phyloP scores from a whole-genome alignment of 164 flowering plant genomes.

The Vitis rotundifolia region DNA sequence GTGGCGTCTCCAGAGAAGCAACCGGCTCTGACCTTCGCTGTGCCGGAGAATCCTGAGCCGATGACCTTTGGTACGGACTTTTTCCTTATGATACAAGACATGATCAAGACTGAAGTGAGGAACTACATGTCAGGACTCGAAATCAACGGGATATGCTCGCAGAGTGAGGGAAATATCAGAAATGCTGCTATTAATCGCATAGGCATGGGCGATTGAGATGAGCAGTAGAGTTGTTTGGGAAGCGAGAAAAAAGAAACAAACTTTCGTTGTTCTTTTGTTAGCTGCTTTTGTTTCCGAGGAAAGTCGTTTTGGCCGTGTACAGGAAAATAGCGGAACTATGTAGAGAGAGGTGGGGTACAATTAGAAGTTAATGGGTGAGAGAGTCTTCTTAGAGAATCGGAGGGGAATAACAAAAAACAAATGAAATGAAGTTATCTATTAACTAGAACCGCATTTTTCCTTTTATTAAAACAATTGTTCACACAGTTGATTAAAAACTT shows the following conservation, averaged over 20 bases:
- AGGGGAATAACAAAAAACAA: too few relatives aligned
- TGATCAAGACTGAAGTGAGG: constrained; percentile 42
- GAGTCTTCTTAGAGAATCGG: too few relatives aligned
- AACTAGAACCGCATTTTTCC: too few relatives aligned
- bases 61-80: constrained; percentile 27
- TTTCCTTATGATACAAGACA: constrained; percentile 28
- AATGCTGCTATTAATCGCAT: constrained; percentile 7
- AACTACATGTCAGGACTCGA: constrained; percentile 23
- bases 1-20: neutral
- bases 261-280: neutral
- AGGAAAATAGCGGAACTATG: neutral
- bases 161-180: neutral
- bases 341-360: too few relatives aligned
- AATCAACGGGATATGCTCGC: neutral
- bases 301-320: too few relatives aligned
- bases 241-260: neutral
- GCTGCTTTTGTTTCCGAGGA: too few relatives aligned
- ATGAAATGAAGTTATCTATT: too few relatives aligned
- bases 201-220: too few relatives aligned
- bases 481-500: too few relatives aligned
- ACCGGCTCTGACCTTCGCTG: neutral
- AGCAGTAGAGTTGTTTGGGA: too few relatives aligned
- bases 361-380: too few relatives aligned
- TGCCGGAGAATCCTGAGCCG: neutral
- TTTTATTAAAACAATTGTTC: too few relatives aligned